Evolutionary conservation across 495 filamentous ascomycete species (phyloP), one percentile per base, ranked within the genome.

Genomic region (Hypoxylon fragiforme): DNA sequence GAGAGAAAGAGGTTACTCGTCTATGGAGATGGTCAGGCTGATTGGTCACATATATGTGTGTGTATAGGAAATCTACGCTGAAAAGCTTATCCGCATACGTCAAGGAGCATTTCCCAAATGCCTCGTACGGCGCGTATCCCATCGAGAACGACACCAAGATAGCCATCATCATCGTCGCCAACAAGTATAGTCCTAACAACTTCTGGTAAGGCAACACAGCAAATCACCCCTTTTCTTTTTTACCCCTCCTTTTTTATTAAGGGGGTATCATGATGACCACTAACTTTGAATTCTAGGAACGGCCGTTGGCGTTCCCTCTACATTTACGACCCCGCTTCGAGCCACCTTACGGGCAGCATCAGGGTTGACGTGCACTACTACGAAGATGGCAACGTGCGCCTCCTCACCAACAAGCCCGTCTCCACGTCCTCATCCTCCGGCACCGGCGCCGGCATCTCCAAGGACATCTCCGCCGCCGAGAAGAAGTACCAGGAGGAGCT

Each of bases 341-440:
- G 67, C 66, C 79, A 70, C 37, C 74, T 92, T 9, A 76, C 79
- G 8, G 89, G 89, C 44, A 76, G 72, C 45, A 81, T 92, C 66
- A 87, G 88, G 59, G 87, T 91, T 24, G 89, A 94, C 66, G 92
- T 99, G 37, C 95, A 99, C 79, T 99, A 99, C 81, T 99, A 97
- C 78, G 95, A 99, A 73, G 95, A 99, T 72, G 95, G 95, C 32
- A 99, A 99, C 64, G 95, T 99, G 36, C 84, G 94, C 1, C 80
- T 99, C 35, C 79, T 89, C 53, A 96, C 92, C 9, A 85, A 77
- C 60, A 97, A 97, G 76, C 78, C 87, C 3, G 62, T 95, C 19
- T 72, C 74, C 19, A 57, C 77, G 2, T 79, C 80, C n/a, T 68
- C 90, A 3, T 68, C 81, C 2, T 81, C 81, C 2, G 71, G 78